Conservation (phyloP, 495 filamentous ascomycete species). For the Chaetomium tenue region DNA sequence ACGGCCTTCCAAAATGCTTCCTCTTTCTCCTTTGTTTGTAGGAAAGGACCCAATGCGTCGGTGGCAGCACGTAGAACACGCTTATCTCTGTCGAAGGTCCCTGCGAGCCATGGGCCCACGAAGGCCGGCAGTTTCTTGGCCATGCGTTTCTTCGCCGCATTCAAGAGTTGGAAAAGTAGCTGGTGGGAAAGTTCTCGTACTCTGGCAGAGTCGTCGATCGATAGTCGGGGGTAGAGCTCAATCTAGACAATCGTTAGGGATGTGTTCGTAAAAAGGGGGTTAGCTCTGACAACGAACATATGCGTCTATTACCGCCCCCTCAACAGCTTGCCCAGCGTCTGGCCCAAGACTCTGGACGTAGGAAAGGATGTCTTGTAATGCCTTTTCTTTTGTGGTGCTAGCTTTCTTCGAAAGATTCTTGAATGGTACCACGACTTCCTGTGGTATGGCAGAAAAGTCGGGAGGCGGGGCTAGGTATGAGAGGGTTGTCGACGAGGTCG, state of each 20-base stretch:
- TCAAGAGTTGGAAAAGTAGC: slow-evolving; percentile 69
- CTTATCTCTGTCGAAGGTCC: slow-evolving; percentile 81
- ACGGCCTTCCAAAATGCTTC: slow-evolving; percentile 72
- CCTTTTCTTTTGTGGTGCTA: slow-evolving; percentile 87
- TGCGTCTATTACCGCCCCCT: slow-evolving; percentile 75
- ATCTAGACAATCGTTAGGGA: slow-evolving; percentile 52
- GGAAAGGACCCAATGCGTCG: slow-evolving; percentile 69
- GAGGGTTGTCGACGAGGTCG: slow-evolving; percentile 51
- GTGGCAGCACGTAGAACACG: slow-evolving; percentile 67
- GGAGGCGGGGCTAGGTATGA: slow-evolving; percentile 86
- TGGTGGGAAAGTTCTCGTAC: slow-evolving; percentile 81
- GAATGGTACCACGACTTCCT: slow-evolving; percentile 81
- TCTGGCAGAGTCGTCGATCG: slow-evolving; percentile 82
- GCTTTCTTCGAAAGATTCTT: slow-evolving; percentile 93
- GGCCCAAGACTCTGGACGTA: slow-evolving; percentile 54
- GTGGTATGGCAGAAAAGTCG: slow-evolving; percentile 71
- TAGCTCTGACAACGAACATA: slow-evolving; percentile 64
- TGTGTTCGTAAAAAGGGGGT: neutral
- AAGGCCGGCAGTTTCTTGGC: slow-evolving; percentile 71
- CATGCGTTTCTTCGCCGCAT: slow-evolving; percentile 72
- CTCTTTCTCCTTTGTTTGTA: slow-evolving; percentile 76
- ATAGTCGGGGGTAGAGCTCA: slow-evolving; percentile 79
- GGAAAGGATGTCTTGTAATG: slow-evolving; percentile 76
- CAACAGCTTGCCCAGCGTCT: slow-evolving; percentile 54
- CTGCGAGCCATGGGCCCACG: slow-evolving; percentile 83